Percentiles rank a stretch among this genome's conserved stretches.
Conservation (phyloP, 108 stramenopile genomes). For the Fragilariopsis cylindrus region DNA sequence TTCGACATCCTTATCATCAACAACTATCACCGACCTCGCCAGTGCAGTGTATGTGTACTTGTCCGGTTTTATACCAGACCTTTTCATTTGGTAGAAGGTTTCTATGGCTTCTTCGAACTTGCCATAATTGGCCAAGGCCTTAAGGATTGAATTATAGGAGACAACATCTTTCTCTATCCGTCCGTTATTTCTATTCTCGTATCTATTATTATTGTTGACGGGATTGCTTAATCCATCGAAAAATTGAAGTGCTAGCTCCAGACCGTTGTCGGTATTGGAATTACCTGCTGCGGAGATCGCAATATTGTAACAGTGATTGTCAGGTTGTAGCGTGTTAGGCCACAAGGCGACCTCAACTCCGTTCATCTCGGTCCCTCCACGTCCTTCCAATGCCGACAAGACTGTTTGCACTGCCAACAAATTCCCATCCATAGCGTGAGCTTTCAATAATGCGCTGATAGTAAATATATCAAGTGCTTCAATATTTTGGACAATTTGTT, state of each 20-base stretch:
- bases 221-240: slow-evolving; percentile 61
- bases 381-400: slow-evolving; percentile 74
- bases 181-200: background rate
- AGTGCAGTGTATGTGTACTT: slow-evolving; percentile 76
- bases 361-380: slow-evolving; percentile 40
- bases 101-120: slow-evolving; percentile 59
- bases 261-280: slow-evolving; percentile 50
- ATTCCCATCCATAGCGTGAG: slow-evolving; percentile 71
- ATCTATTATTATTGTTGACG: background rate
- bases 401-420: slow-evolving; percentile 57
- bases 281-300: slow-evolving; percentile 73
- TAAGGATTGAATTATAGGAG: slow-evolving; percentile 81
- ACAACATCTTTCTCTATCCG: slow-evolving; percentile 53
- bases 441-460: slow-evolving; percentile 66
- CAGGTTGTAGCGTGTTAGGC: slow-evolving; percentile 73
- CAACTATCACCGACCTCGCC: slow-evolving; percentile 67
- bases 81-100: slow-evolving; percentile 58
- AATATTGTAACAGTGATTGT: slow-evolving; percentile 76
- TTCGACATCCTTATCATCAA: slow-evolving; percentile 52
- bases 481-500: slow-evolving; percentile 37
- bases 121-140: slow-evolving; percentile 55
- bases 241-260: slow-evolving; percentile 54
- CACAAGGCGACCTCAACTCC: slow-evolving; percentile 53
- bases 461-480: slow-evolving; percentile 73
- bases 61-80: slow-evolving; percentile 61